Evolutionary conservation across 192 early-diverging fungal species (phyloP), one percentile per base, ranked within the genome.

Genomic region (Dissophora globulifera): DNA sequence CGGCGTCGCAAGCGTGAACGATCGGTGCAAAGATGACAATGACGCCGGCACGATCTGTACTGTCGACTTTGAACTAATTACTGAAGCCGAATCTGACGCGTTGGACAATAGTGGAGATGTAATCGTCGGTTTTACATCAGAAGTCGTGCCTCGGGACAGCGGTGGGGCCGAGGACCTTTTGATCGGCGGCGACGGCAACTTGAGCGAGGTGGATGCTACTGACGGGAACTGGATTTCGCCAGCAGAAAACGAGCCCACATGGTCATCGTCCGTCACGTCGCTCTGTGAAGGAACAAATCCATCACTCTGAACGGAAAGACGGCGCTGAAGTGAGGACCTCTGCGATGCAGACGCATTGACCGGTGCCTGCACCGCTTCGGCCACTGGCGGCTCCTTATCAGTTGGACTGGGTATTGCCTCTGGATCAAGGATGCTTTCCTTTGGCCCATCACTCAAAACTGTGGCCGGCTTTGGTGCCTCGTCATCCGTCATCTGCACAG

Each of bases 181-280:
- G 29, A 26, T 62, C 15, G 50, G 58, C 45, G 55, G n/a, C 6
- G 58, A 43, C n/a, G 72, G 47, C 32, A 76, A 38, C 8, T 47
- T 47, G 35, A 67, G 30, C 15, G 32, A 3, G 9, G 62, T 20
- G 12, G 17, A 25, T 12, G 17, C 19, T 0, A 52, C 43, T 19
- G 72, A 67, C 30, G 66, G 72, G 4, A 67, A 25, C 43, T 76
- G 72, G 17, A 76, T 76, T 46, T 76, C 72, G 3, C 72, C 72
- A 22, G 63, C 52, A 4, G 63, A 55, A 38, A 76, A 76, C 22
- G 63, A 50, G 11, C 20, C 48, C 9, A 64, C 72, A 56, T 67
- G 72, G 1, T 63, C 32, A 15, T n/a, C n/a, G n/a, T n/a, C n/a
- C n/a, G 63, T 64, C 1, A 76, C 63, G 16, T 56, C 58, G 30